Evolutionary conservation across 257 asterid species (phyloP).

Genomic region (Forsythia suspensa): DNA sequence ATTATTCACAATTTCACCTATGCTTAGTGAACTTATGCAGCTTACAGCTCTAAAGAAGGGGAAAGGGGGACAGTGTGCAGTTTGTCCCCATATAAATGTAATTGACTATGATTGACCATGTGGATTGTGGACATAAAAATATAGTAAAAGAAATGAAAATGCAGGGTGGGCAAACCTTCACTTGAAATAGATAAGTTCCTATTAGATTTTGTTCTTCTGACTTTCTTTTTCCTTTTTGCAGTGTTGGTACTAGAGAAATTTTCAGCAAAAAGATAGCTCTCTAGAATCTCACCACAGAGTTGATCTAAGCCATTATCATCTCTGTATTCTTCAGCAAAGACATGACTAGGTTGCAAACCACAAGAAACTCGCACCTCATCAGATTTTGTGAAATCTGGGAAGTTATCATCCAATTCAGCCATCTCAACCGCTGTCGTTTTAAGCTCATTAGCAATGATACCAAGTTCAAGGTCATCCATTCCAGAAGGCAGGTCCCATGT

Average conservation of each 20-base stretch:
- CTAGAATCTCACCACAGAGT: slow-evolving; percentile 28
- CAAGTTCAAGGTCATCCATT: slow-evolving; percentile 42
- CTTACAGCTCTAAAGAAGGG: slow-evolving; percentile 8
- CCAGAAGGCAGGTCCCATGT: slow-evolving; percentile 88
- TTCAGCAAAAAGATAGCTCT: slow-evolving; percentile 30
- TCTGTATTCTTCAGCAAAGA: slow-evolving; percentile 23
- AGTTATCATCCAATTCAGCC: slow-evolving; percentile 23
- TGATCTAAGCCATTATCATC: slow-evolving; percentile 27
- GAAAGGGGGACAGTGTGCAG: background rate
- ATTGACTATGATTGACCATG: background rate
- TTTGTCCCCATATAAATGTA: background rate
- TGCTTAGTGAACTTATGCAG: background rate
- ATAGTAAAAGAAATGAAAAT: background rate
- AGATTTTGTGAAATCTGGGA: slow-evolving; percentile 23
- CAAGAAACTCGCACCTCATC: slow-evolving; percentile 34
- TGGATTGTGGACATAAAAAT: background rate
- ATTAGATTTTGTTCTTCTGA: slow-evolving; percentile 39
- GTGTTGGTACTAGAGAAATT: slow-evolving; percentile 10
- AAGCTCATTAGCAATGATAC: slow-evolving; percentile 23
- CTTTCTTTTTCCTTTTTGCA: slow-evolving; percentile 49
- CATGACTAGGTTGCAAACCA: slow-evolving; percentile 25
- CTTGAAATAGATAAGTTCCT: slow-evolving; percentile 32
- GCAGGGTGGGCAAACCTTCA: slow-evolving; percentile 46
- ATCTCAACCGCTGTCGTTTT: slow-evolving; percentile 18
- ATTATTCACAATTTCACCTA: background rate